Base-by-base conservation (phyloP, 306 rosid genomes). In the Trifolium pratense region DNA sequence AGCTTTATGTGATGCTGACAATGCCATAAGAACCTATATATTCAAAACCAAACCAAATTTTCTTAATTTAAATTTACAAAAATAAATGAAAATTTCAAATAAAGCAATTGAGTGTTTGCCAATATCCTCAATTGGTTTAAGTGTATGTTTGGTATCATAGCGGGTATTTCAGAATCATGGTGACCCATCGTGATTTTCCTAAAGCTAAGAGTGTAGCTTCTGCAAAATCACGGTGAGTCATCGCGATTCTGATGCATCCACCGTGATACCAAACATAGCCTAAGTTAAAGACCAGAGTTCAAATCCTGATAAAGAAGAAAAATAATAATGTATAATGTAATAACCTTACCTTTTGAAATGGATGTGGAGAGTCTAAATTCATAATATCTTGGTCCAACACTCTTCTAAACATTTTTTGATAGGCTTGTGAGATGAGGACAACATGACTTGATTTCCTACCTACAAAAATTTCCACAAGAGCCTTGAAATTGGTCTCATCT, bases 371-470 rank as follows among this genome's bases (percentile, higher is more conserved):
- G 29, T 88, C 97, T 77, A 87, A 76, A 53, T 82, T 81, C 64
- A 84, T 74, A 77, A 91, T 84, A 79, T 88, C 97, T 80, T 88
- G 97, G 51, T 88, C 90, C 61, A 88, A 79, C 3, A 68, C 62
- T 64, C 87, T 88, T 62, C 66, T 69, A 52, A 84, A 91, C 74
- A 79, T 80, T 68, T 81, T 76, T 3, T 79, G 84, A 56, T 88
- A 91, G 5, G 89, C 91, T 73, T 84, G 97, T 64, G 77, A 66
- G 74, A 85, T 80, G 57, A 91, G 88, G 32, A 84, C 75, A 40
- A 91, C 83, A 49, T 87, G 97, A 40, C 93, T 87, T 56, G 97
- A 88, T 84, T 88, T 91, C 57, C 93, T 74, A n/a, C 90, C 81
- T 15, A 85, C 84, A 36, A 84, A 87, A 56, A 91, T 80, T 57